phyloP scores from a whole-genome alignment of 2,329 filamentous ascomycete genomes.

The Alternaria viburni region DNA sequence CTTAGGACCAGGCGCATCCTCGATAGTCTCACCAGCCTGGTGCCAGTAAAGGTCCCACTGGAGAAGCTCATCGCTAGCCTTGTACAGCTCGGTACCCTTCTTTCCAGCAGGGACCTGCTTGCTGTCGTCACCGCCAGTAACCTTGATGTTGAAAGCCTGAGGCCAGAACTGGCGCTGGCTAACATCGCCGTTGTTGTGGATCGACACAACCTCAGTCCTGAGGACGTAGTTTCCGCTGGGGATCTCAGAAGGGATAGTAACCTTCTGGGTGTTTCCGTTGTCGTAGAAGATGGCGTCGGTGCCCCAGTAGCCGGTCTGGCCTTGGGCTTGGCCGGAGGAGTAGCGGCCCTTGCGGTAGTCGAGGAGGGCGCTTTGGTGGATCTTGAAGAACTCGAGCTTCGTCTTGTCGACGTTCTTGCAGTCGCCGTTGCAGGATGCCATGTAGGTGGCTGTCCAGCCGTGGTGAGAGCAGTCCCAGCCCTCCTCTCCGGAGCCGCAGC shows the following conservation, averaged over 20 bases:
- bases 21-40: constrained; percentile 29
- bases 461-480: constrained; percentile 45
- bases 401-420: constrained; percentile 40
- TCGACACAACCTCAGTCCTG: constrained; percentile 43
- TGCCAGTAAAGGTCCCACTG: constrained; percentile 42
- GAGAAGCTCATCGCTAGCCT: constrained; percentile 32
- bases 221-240: constrained; percentile 45
- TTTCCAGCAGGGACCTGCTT: constrained; percentile 32
- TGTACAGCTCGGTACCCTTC: constrained; percentile 42
- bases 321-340: constrained; percentile 25
- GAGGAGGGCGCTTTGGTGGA: constrained; percentile 35
- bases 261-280: constrained; percentile 38
- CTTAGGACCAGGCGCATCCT: constrained; percentile 28
- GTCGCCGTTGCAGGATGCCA: constrained; percentile 44
- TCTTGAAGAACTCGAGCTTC: constrained; percentile 44
- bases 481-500: constrained; percentile 30
- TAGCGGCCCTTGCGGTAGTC: constrained; percentile 39
- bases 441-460: constrained; percentile 41
- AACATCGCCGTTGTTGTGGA: constrained; percentile 45
- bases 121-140: constrained; percentile 37
- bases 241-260: constrained; percentile 41
- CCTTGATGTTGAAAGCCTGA: constrained; percentile 45
- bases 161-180: constrained; percentile 45
- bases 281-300: constrained; percentile 46
- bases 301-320: constrained; percentile 40